Base-by-base conservation (phyloP, 108 stramenopile species). In the Parmales sp. region DNA sequence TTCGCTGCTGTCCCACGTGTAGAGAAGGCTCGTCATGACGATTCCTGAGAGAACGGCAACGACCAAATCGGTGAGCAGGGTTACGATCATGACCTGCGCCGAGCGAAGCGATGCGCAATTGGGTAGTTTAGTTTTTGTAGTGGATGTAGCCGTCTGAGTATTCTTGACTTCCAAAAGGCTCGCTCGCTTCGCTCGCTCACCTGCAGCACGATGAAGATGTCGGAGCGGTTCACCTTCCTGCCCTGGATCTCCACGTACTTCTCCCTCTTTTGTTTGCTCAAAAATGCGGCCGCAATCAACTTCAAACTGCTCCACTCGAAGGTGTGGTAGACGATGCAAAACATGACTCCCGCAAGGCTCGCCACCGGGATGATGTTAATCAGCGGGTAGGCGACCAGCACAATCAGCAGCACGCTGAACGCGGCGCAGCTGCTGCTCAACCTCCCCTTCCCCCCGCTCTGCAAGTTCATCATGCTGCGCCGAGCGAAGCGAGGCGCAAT, bases 311-410 rank as follows among this genome's bases (percentile, higher is more conserved):
- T 4, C 44, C 43, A 67, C 18, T 45, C 22, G 66, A 67, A 43
- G 28, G 66, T 67, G 28, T 45, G n/a, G 66, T 36, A n/a, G n/a
- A 41, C 39, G 46, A 67, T 31, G 26, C 34, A 18, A 19, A 67
- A 67, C 18, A 67, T 25, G 44, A 67, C 66, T 23, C 66, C 66
- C 6, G 41, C 36, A 37, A 67, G 66, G 44, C 46, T 31, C 29
- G 44, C 66, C 7, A 43, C 25, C 31, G 66, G 66, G 18, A 67
- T n/a, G 44, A 49, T 4, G 34, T 39, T 26, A 29, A 66, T 66
- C 25, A 66, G 43, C 6, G 65, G 39, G 26, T 13, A 26, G 23
- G 28, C 43, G 26, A 45, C 65, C 6, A 66, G 41, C 23, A 66
- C n/a, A 28, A 66, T 22, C 34, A 66, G 22, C 43, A 66, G 65